These are phyloP conservation scores for Aureobasidium mangrovei DNA, from an alignment of 2,329 filamentous ascomycete genomes.

Conservation along the genomic window DNA sequence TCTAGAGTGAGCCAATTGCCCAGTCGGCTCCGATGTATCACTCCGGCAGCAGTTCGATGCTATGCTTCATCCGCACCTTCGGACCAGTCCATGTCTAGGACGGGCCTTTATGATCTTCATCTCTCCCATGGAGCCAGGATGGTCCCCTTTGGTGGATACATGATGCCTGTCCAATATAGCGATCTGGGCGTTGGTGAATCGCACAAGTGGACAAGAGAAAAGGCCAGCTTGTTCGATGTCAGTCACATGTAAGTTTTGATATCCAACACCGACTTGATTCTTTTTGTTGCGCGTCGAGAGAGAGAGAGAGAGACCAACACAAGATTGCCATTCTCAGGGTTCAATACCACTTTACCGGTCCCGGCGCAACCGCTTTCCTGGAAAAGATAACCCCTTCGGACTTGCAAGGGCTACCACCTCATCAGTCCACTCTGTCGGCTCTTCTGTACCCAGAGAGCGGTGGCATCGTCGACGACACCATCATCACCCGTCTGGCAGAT, in stretches of 20 bases:
- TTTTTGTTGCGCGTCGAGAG: background rate
- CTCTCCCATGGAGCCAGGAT: conserved; percentile 76
- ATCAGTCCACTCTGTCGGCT: conserved; percentile 74
- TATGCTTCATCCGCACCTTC: conserved; percentile 3
- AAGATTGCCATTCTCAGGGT: conserved; percentile 40
- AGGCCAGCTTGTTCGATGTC: conserved; percentile 90
- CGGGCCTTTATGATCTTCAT: conserved; percentile 72
- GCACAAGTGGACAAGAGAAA: conserved; percentile 79
- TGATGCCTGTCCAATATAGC: conserved; percentile 86
- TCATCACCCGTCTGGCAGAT: conserved; percentile 70
- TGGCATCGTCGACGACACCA: conserved; percentile 89
- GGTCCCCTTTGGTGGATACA: conserved; percentile 89
- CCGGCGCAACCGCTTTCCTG: conserved; percentile 71
- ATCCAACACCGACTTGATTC: background rate
- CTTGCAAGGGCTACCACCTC: conserved; percentile 52
- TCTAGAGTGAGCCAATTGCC: background rate
- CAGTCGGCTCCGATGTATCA: background rate
- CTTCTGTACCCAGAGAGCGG: conserved; percentile 72
- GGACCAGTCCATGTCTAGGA: conserved; percentile 30
- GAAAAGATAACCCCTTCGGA: conserved; percentile 75
- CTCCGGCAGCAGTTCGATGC: background rate
- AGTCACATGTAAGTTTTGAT: conserved; percentile 61
- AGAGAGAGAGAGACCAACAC: background rate
- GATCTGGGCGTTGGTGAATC: conserved; percentile 70
- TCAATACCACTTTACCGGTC: conserved; percentile 76